Conservation (phyloP, 2,329 filamentous ascomycete species). For the Neodidymelliopsis sp. region DNA sequence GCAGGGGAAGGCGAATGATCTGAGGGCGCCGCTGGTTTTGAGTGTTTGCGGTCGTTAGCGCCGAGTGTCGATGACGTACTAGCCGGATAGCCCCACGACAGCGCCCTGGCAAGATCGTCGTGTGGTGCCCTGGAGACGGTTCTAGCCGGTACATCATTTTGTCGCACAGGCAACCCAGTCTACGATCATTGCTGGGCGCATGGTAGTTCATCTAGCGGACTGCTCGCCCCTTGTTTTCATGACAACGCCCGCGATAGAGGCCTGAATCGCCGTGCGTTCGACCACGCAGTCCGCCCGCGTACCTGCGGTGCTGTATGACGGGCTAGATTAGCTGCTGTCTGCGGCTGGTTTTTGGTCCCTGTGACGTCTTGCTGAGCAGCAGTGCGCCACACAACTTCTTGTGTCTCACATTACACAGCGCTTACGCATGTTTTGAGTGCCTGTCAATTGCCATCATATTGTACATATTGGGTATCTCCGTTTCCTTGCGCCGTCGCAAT, state of each 20-base stretch:
- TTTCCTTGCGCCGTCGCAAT: constrained; percentile 19
- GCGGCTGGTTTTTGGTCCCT: constrained; percentile 9
- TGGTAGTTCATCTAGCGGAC: background rate
- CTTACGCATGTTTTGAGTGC: constrained; percentile 1
- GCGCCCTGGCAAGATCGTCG: constrained; percentile 15
- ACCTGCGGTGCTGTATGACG: background rate
- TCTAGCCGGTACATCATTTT: constrained; percentile 20
- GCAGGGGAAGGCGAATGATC: constrained; percentile 10
- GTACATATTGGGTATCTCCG: constrained; percentile 20
- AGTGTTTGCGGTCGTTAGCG: constrained; percentile 20
- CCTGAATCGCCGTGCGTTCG: background rate
- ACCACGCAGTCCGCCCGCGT: constrained; percentile 1
- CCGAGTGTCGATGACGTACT: constrained; percentile 16
- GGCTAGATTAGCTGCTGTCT: background rate
- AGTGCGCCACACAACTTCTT: background rate
- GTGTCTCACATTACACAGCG: constrained; percentile 5
- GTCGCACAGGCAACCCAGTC: constrained; percentile 18
- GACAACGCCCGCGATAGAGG: background rate
- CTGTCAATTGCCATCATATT: background rate
- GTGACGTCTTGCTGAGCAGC: constrained; percentile 9
- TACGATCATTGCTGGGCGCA: constrained; percentile 16
- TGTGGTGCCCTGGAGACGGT: constrained; percentile 16
- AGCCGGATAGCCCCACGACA: constrained; percentile 7
- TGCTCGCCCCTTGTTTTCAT: constrained; percentile 5
- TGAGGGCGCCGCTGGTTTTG: constrained; percentile 20